Conservation (phyloP, 352 stramenopile genomes). For the Phytophthora capsici region DNA sequence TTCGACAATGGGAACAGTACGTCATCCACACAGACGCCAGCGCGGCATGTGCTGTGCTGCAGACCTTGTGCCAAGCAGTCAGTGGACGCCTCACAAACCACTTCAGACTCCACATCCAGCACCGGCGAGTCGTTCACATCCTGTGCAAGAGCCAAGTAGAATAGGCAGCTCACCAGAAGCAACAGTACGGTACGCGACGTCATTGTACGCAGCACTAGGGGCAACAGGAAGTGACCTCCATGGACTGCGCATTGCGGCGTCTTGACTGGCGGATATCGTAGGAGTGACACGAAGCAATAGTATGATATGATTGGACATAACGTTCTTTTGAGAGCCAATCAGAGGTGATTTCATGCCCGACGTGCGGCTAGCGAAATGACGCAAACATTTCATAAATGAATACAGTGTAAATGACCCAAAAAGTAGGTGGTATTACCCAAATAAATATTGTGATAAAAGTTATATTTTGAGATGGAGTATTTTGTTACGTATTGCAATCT, state of each 20-base stretch:
- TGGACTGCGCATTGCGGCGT: conserved; percentile 2
- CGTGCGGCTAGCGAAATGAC: too few relatives aligned
- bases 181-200: conserved; percentile 9
- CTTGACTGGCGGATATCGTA: conserved; percentile 14
- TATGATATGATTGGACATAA: too few relatives aligned
- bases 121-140: conserved; percentile 43
- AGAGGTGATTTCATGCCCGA: too few relatives aligned
- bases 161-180: conserved; percentile 16
- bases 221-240: conserved; percentile 16
- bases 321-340: too few relatives aligned
- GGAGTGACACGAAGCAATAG: neutral
- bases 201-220: conserved; percentile 9
- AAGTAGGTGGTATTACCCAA: too few relatives aligned
- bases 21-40: conserved; percentile 55
- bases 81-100: conserved; percentile 47
- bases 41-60: conserved; percentile 48
- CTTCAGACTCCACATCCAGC: conserved; percentile 33
- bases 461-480: too few relatives aligned
- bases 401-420: too few relatives aligned
- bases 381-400: too few relatives aligned
- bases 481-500: too few relatives aligned
- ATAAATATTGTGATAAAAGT: too few relatives aligned
- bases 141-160: conserved; percentile 16
- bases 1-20: conserved; percentile 65
- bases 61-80: conserved; percentile 59